phyloP scores from a whole-genome alignment of 306 rosid species.

The Pyrus pyrifolia region DNA sequence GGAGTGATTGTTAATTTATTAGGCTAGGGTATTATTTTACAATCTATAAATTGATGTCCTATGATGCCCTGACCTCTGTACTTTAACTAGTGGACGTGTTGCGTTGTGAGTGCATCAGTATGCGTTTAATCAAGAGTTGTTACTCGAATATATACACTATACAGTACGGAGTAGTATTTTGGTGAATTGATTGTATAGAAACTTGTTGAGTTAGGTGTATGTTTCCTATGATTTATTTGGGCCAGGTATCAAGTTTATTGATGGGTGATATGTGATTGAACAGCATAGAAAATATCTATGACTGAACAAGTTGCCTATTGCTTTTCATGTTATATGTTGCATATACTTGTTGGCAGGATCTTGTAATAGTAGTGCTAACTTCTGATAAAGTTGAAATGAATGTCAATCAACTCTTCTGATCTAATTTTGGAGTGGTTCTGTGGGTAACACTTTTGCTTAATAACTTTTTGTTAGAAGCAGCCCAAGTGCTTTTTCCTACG shows the following conservation, averaged over 20 bases:
- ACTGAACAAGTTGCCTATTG: neutral
- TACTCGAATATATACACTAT: too few species aligned
- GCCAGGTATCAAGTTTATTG: too few species aligned
- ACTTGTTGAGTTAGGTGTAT: neutral
- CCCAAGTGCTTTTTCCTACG: neutral
- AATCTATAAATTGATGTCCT: neutral
- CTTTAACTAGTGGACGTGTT: neutral
- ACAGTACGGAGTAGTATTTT: neutral
- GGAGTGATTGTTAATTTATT: neutral
- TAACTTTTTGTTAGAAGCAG: neutral
- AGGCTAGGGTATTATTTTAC: neutral
- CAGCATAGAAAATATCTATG: neutral
- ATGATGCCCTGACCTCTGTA: neutral
- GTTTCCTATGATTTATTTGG: neutral
- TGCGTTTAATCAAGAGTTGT: too few species aligned
- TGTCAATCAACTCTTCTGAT: neutral
- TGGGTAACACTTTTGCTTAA: neutral
- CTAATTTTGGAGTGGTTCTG: neutral
- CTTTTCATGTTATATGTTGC: neutral
- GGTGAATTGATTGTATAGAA: neutral
- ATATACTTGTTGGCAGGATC: neutral
- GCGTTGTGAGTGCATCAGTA: neutral
- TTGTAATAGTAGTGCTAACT: neutral
- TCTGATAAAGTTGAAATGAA: neutral
- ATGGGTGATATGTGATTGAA: too few species aligned